These are phyloP conservation scores for Xylariaceae sp. DNA, from an alignment of 2,329 filamentous ascomycete species.

Conservation along the genomic window DNA sequence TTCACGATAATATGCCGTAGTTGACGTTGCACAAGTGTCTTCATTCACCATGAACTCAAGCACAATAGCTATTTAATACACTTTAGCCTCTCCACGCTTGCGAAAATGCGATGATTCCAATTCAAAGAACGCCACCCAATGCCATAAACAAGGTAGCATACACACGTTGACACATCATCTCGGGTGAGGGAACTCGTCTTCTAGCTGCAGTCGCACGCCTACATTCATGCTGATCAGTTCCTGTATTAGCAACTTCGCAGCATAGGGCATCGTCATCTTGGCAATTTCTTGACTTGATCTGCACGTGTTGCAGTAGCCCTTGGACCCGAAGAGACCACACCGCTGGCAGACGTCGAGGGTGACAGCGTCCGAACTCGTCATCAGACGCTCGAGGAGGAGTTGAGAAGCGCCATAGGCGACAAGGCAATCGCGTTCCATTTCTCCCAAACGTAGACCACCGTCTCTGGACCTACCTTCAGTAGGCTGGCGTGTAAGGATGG, in stretches of 20 bases:
- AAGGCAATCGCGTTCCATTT: constrained; percentile 98
- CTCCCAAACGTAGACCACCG: constrained; percentile 89
- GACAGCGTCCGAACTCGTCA: constrained; percentile 92
- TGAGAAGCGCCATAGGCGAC: constrained; percentile 97
- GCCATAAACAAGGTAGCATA: no score
- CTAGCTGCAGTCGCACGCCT: constrained; percentile 86
- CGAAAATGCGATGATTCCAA: constrained; percentile 17
- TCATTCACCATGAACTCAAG: neutral
- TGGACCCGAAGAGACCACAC: constrained; percentile 94
- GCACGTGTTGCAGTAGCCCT: constrained; percentile 93
- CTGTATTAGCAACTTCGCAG: constrained; percentile 93
- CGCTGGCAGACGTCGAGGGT: constrained; percentile 92
- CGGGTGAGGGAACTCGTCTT: constrained; percentile 87
- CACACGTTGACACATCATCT: constrained; percentile 32
- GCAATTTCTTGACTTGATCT: constrained; percentile 83
- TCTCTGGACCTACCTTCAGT: constrained; percentile 94
- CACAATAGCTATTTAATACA: neutral
- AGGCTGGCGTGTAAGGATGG: constrained; percentile 91
- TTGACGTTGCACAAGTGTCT: neutral
- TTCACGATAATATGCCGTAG: neutral
- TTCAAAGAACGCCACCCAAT: constrained; percentile 34
- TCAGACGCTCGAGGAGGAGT: constrained; percentile 87
- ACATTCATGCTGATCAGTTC: constrained; percentile 99
- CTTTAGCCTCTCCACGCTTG: constrained; percentile 20
- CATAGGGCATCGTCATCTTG: constrained; percentile 96